Conservation (phyloP, 2,329 filamentous ascomycete genomes). For the Apiospora kogelbergensis region DNA sequence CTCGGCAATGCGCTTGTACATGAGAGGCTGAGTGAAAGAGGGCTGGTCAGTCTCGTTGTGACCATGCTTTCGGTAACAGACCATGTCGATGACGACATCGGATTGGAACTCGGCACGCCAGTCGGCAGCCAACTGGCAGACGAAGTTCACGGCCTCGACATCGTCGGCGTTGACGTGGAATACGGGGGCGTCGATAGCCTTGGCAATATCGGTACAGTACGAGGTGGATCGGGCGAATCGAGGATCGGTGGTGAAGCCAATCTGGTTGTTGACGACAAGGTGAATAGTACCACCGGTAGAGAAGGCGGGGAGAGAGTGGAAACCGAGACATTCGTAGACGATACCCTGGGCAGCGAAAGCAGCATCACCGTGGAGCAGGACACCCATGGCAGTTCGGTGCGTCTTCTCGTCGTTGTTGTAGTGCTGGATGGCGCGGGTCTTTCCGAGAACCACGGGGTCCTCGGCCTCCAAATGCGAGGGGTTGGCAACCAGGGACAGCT, state of each 20-base stretch:
- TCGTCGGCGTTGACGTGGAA: conserved; percentile 99
- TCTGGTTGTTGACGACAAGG: conserved; percentile 99
- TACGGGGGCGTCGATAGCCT: conserved; percentile 95
- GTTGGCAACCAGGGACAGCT: conserved; percentile 96
- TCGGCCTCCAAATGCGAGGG: conserved; percentile 98
- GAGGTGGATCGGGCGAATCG: conserved; percentile 96
- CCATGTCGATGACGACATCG: conserved; percentile 95
- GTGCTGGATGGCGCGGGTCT: conserved; percentile 96
- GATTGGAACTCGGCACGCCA: conserved; percentile 99
- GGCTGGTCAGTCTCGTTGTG: conserved; percentile 99
- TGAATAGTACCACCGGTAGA: conserved; percentile 97
- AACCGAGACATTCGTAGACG: conserved; percentile 97
- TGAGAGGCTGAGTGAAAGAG: conserved; percentile 97
- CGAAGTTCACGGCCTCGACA: conserved; percentile 96
- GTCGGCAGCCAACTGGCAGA: conserved; percentile 94
- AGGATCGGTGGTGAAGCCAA: conserved; percentile 98
- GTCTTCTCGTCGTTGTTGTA: conserved; percentile 96
- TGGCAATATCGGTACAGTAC: conserved; percentile 99
- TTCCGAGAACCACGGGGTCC: conserved; percentile 95
- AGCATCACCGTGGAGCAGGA: conserved; percentile 94
- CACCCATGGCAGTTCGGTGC: conserved; percentile 88
- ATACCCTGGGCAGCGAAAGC: conserved; percentile 96
- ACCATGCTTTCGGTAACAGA: conserved; percentile 98
- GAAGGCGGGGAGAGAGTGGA: conserved; percentile 93
- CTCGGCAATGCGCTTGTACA: conserved; percentile 96